phyloP scores from a whole-genome alignment of 164 flowering plant species.

The Magnolia sinica region DNA sequence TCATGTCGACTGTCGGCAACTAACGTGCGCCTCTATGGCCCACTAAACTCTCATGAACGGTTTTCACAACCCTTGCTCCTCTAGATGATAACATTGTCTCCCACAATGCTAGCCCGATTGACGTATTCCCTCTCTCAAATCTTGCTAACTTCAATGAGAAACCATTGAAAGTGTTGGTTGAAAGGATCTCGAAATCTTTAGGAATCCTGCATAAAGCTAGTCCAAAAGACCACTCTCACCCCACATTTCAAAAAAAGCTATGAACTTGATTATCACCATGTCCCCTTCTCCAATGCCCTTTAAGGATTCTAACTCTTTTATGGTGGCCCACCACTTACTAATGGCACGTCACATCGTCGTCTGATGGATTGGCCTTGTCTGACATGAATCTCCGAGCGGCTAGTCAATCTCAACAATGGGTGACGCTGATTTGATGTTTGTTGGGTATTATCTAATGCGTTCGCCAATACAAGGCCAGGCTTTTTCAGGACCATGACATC shows the following conservation, averaged over 20 bases:
- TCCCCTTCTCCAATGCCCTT: constrained; percentile 8
- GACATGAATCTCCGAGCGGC: neutral
- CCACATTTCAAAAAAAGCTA: constrained; percentile 1
- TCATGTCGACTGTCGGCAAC: constrained; percentile 24
- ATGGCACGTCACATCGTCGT: constrained; percentile 7
- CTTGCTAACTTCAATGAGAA: constrained; percentile 17
- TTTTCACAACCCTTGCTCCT: neutral
- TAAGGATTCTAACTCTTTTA: neutral
- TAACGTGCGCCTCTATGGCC: constrained; percentile 2
- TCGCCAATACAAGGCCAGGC: neutral
- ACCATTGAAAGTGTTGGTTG: constrained; percentile 10
- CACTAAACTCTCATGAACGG: neutral
- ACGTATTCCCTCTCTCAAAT: constrained; percentile 14
- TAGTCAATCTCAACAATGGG: neutral
- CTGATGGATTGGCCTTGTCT: neutral
- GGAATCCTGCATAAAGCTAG: constrained; percentile 5
- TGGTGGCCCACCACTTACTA: neutral
- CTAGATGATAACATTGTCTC: constrained; percentile 23
- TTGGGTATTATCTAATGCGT: neutral
- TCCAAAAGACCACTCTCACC: neutral
- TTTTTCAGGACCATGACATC: no score
- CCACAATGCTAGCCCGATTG: constrained; percentile 31
- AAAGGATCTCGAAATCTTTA: constrained; percentile 13
- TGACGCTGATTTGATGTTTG: neutral
- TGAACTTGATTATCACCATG: constrained; percentile 6